Conservation (phyloP, 2,329 filamentous ascomycete species). For the Colletotrichum tanaceti region DNA sequence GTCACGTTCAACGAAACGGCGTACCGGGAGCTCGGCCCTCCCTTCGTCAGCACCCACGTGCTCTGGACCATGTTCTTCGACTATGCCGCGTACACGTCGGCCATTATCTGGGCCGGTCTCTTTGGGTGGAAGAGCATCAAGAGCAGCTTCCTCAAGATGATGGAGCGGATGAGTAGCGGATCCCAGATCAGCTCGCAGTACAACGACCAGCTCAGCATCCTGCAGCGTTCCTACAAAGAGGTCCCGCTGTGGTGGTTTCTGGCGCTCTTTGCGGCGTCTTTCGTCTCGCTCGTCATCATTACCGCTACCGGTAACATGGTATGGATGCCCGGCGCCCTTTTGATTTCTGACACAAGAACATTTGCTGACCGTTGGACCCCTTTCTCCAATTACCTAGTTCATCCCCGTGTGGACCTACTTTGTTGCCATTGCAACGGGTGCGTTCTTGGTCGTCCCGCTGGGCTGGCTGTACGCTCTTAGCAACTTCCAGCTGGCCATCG, state of each 20-base stretch:
- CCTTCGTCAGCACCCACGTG: conserved; percentile 56
- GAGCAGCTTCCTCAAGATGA: conserved; percentile 47
- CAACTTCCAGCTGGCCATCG: conserved; percentile 57
- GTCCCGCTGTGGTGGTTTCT: conserved; percentile 70
- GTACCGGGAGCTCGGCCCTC: conserved; percentile 67
- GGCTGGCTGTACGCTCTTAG: conserved; percentile 71
- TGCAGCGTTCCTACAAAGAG: conserved; percentile 68
- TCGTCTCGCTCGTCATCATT: conserved; percentile 59
- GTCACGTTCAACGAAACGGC: conserved; percentile 68
- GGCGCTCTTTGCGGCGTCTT: conserved; percentile 60
- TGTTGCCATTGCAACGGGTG: conserved; percentile 66
- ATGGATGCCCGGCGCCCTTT: not conserved
- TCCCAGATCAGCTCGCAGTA: conserved; percentile 62
- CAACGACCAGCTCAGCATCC: conserved; percentile 67
- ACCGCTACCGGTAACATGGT: conserved; percentile 60
- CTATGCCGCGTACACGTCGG: conserved; percentile 66
- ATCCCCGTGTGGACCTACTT: conserved; percentile 72
- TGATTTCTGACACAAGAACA: not conserved
- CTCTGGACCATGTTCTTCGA: conserved; percentile 38
- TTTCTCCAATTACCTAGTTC: conserved; percentile 48
- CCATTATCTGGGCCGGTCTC: conserved; percentile 63
- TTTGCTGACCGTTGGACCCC: not conserved
- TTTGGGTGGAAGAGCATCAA: conserved; percentile 55
- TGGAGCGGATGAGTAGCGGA: conserved; percentile 51
- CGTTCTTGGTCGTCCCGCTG: conserved; percentile 66